Evolutionary conservation across 805 yeast genomes (phyloP).

Genomic region (Wickerhamiella lipophila): DNA sequence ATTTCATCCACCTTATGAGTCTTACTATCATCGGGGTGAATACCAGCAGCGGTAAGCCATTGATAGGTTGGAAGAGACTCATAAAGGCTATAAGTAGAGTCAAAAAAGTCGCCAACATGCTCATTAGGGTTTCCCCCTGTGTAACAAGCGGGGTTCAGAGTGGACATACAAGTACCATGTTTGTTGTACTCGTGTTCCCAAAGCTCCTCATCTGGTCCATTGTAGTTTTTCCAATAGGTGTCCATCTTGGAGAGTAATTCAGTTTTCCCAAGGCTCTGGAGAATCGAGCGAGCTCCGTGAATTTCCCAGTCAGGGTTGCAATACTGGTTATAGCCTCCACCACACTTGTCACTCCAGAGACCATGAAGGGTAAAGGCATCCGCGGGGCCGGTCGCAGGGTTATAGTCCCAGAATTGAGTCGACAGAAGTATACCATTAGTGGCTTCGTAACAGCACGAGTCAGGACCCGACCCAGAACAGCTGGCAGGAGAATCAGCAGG

Average conservation of each 20-base stretch:
- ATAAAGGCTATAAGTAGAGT: slow-evolving; percentile 45
- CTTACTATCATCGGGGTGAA: slow-evolving; percentile 47
- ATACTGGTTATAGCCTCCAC: slow-evolving; percentile 66
- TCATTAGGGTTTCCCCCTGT: slow-evolving; percentile 20
- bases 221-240: slow-evolving; percentile 58
- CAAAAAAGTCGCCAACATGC: slow-evolving; percentile 57
- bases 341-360: slow-evolving; percentile 79
- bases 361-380: slow-evolving; percentile 74
- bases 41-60: slow-evolving; percentile 53
- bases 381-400: slow-evolving; percentile 58
- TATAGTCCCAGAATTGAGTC: slow-evolving; percentile 90
- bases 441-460: slow-evolving; percentile 73
- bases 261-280: slow-evolving; percentile 33
- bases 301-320: slow-evolving; percentile 55
- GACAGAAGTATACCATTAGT: slow-evolving; percentile 74
- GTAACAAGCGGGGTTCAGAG: slow-evolving; percentile 64
- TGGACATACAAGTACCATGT: slow-evolving; percentile 84
- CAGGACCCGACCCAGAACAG: slow-evolving; percentile 31
- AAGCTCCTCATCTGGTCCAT: slow-evolving; percentile 51
- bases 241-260: slow-evolving; percentile 48
- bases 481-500: slow-evolving; percentile 27
- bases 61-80: slow-evolving; percentile 51
- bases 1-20: slow-evolving; percentile 41
- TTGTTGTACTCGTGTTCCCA: slow-evolving; percentile 93
- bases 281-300: slow-evolving; percentile 35